Evolutionary conservation across 2,329 filamentous ascomycete species (phyloP).

Genomic region (Cercospora zeina): DNA sequence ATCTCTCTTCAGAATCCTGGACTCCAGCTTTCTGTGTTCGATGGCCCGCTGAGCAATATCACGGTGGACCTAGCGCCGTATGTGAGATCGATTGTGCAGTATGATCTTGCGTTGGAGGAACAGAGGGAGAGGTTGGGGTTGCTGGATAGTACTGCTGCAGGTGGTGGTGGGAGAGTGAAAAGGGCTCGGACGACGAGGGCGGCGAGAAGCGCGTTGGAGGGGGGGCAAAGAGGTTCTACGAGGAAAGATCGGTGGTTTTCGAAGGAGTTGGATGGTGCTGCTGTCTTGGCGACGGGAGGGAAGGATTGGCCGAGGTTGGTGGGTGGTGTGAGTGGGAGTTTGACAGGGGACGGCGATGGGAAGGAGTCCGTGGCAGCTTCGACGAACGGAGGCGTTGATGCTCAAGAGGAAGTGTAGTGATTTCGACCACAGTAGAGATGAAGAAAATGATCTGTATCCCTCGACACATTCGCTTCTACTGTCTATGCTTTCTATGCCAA

Average conservation of each 20-base stretch:
- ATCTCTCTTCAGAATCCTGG: slow-evolving; percentile 41
- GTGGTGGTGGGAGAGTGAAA: slow-evolving; percentile 52
- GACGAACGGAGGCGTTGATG: background rate
- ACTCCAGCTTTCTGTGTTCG: slow-evolving; percentile 71
- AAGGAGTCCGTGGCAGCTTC: background rate
- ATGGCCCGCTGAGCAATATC: slow-evolving; percentile 67
- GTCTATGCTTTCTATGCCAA: background rate
- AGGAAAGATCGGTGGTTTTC: slow-evolving; percentile 73
- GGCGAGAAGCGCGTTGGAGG: slow-evolving; percentile 74
- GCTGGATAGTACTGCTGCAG: slow-evolving; percentile 59
- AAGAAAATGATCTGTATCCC: background rate
- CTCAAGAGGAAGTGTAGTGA: background rate
- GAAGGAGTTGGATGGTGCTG: slow-evolving; percentile 58
- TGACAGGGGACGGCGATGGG: background rate
- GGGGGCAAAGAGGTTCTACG: slow-evolving; percentile 61
- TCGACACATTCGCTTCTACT: background rate
- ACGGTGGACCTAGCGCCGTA: slow-evolving; percentile 82
- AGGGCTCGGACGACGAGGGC: slow-evolving; percentile 64
- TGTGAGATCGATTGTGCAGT: slow-evolving; percentile 78
- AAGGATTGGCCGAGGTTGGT: slow-evolving; percentile 40
- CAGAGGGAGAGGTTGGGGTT: slow-evolving; percentile 64
- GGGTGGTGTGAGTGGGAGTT: background rate
- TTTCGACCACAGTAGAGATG: too few relatives aligned
- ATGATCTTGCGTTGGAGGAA: slow-evolving; percentile 69
- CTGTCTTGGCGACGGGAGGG: slow-evolving; percentile 64